These are phyloP conservation scores for Monosporascus sp. DNA, from an alignment of 2,329 filamentous ascomycete genomes.

Conservation along the genomic window DNA sequence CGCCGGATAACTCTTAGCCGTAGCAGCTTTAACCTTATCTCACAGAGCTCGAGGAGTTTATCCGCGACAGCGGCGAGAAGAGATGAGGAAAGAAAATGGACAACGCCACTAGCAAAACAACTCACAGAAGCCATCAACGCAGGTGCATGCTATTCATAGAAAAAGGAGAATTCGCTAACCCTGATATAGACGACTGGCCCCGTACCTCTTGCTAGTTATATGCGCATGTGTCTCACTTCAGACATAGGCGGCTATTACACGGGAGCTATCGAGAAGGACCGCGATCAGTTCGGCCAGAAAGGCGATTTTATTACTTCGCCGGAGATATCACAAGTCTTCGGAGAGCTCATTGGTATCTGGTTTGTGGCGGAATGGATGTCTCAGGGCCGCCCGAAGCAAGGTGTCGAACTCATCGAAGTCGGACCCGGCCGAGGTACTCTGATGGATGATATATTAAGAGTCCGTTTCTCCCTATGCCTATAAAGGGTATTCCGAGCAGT, in stretches of 20 bases:
- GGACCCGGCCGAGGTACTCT: slow-evolving; percentile 90
- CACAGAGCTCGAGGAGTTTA: slow-evolving; percentile 19
- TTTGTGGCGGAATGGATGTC: slow-evolving; percentile 94
- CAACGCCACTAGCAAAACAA: slow-evolving; percentile 84
- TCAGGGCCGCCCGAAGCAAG: slow-evolving; percentile 67
- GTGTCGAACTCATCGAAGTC: slow-evolving; percentile 87
- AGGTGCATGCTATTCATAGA: slow-evolving; percentile 17
- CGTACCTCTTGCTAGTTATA: slow-evolving; percentile 86
- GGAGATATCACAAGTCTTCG: slow-evolving; percentile 96
- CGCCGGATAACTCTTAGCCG: slow-evolving; percentile 7
- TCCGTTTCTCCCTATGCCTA: slow-evolving; percentile 36
- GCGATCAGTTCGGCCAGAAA: slow-evolving; percentile 85
- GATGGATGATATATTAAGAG: slow-evolving; percentile 93
- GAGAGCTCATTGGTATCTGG: slow-evolving; percentile 91
- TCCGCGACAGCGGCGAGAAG: slow-evolving; percentile 20
- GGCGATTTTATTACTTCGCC: slow-evolving; percentile 97
- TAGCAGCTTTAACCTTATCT: slow-evolving; percentile 7
- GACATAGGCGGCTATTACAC: slow-evolving; percentile 94
- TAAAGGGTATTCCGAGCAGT: too few relatives aligned
- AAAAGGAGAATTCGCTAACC: slow-evolving; percentile 12
- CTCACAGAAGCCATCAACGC: slow-evolving; percentile 84
- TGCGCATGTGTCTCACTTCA: slow-evolving; percentile 96
- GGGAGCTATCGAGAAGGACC: slow-evolving; percentile 57
- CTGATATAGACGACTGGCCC: slow-evolving; percentile 68
- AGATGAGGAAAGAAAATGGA: slow-evolving; percentile 63